phyloP scores from a whole-genome alignment of 371 early-diverging fungal genomes.

The Mucor lusitanicus region DNA sequence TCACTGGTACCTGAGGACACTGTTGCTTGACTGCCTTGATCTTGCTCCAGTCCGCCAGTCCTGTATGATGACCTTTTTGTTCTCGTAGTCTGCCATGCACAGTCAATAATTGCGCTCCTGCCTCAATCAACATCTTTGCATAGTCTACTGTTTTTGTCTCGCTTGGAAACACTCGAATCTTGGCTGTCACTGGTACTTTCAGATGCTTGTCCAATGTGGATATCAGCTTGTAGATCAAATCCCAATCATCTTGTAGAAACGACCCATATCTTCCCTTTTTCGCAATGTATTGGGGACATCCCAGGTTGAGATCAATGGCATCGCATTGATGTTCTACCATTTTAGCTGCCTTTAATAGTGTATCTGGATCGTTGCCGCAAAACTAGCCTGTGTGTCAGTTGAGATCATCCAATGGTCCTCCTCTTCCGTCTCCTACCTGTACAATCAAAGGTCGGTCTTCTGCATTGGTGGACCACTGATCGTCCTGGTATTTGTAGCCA shows the following conservation, averaged over 20 bases:
- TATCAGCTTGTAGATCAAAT: constrained; percentile 71
- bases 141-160: constrained; percentile 88
- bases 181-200: constrained; percentile 92
- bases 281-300: constrained; percentile 97
- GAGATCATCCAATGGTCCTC: background rate
- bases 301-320: constrained; percentile 96
- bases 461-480: constrained; percentile 70
- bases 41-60: constrained; percentile 95
- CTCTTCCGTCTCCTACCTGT: constrained; percentile 55
- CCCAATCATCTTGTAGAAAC: constrained; percentile 94
- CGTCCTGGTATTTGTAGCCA: constrained; percentile 52
- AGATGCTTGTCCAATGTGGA: constrained; percentile 74
- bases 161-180: constrained; percentile 92
- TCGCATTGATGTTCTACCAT: constrained; percentile 80
- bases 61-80: constrained; percentile 93
- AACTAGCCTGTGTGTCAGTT: constrained; percentile 54
- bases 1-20: constrained; percentile 66
- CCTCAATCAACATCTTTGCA: constrained; percentile 90
- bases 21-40: constrained; percentile 84
- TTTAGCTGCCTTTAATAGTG: constrained; percentile 80
- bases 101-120: constrained; percentile 87
- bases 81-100: constrained; percentile 95
- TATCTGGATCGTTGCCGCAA: constrained; percentile 93
- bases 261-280: constrained; percentile 93
- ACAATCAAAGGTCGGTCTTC: constrained; percentile 87